Percentiles rank a stretch among this genome's conserved stretches.
Evolutionary conservation across 2,329 filamentous ascomycete species (phyloP).

Genomic region (Drechmeria coniospora): DNA sequence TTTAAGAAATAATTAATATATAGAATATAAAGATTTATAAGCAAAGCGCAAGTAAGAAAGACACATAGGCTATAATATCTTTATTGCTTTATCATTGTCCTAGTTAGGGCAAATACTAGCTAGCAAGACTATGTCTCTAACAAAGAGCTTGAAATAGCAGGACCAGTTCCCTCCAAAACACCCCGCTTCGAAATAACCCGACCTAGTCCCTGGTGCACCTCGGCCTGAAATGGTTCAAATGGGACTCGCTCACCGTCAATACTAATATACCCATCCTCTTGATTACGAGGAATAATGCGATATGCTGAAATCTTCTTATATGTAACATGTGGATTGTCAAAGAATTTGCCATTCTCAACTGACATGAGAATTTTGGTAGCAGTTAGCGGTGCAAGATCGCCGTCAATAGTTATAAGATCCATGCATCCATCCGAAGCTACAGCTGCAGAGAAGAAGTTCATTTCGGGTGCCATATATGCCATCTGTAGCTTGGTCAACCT

Average conservation of each 20-base stretch:
- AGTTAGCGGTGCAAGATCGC: conserved; percentile 51
- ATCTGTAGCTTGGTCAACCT: conserved; percentile 35
- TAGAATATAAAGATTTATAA: no score
- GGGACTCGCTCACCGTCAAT: conserved; percentile 83
- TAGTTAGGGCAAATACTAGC: no score
- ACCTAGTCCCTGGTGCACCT: conserved; percentile 70
- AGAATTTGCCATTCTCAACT: conserved; percentile 60
- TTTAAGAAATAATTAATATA: no score
- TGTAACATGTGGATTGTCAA: conserved; percentile 61
- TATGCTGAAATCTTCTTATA: conserved; percentile 84
- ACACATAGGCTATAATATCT: no score
- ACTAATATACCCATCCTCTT: conserved; percentile 69
- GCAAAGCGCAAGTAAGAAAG: no score
- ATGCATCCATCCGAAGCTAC: conserved; percentile 72
- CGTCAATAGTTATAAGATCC: conserved; percentile 70
- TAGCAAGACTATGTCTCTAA: no score
- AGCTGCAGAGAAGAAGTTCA: conserved; percentile 76
- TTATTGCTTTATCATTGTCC: no score
- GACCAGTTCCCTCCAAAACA: conserved; percentile 51
- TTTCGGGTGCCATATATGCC: conserved; percentile 75
- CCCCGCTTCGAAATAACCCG: conserved; percentile 69
- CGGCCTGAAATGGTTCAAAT: conserved; percentile 81
- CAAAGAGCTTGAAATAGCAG: no score
- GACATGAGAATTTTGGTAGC: conserved; percentile 55
- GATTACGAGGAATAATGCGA: conserved; percentile 60